Evolutionary conservation across 441 rosid genomes (phyloP).

Genomic region (Corymbia calophylla): DNA sequence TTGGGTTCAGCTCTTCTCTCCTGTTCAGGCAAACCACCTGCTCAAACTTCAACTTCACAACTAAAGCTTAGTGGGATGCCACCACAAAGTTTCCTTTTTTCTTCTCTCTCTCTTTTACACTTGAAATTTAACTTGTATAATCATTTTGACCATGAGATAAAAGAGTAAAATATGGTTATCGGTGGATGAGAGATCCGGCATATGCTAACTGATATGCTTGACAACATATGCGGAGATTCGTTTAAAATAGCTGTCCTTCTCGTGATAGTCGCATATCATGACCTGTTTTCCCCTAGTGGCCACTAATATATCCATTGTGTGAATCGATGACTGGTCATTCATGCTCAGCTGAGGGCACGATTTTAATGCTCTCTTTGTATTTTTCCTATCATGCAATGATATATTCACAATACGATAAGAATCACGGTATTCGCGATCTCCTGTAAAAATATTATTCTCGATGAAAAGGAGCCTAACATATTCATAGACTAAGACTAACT

Average conservation of each 20-base stretch:
- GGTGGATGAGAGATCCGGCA: neutral
- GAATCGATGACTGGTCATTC: neutral
- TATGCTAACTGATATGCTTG: neutral
- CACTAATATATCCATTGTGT: neutral
- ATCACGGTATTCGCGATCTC: neutral
- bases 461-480: neutral
- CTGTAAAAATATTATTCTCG: neutral
- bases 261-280: neutral
- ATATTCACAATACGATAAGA: neutral
- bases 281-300: neutral
- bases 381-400: neutral
- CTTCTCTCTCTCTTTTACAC: neutral
- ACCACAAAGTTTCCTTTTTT: neutral
- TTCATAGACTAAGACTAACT: neutral
- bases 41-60: slow-evolving; percentile 30
- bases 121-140: neutral
- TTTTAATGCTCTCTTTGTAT: neutral
- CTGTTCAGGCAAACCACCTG: slow-evolving; percentile 32
- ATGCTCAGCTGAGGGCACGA: neutral
- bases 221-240: neutral
- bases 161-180: neutral
- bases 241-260: neutral
- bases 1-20: slow-evolving; percentile 51
- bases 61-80: neutral
- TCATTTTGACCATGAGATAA: neutral